These are phyloP conservation scores for Tricholoma saponaceum DNA, from an alignment of 768 basidiomycete genomes.

Conservation along the genomic window DNA sequence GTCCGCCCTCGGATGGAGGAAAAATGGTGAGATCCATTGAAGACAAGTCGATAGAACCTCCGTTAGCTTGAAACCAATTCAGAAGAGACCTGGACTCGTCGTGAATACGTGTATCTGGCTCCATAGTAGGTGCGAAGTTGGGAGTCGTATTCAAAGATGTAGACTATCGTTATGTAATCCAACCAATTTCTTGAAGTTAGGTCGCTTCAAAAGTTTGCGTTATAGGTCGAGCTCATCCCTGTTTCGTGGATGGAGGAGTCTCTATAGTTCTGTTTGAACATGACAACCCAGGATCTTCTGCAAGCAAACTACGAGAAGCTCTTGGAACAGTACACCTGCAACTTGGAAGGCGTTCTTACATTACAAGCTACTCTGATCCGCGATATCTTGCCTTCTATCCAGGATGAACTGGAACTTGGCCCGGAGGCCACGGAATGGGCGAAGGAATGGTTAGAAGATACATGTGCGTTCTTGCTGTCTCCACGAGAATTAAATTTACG, in stretches of 20 bases:
- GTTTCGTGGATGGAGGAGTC: neutral
- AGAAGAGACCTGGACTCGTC: slow-evolving; percentile 7
- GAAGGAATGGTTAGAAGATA: slow-evolving; percentile 62
- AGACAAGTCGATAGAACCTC: slow-evolving; percentile 45
- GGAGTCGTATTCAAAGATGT: too few species aligned
- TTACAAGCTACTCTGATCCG: slow-evolving; percentile 50
- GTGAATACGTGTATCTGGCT: neutral
- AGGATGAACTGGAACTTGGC: slow-evolving; percentile 52
- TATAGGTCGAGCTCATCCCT: neutral
- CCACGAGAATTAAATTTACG: neutral
- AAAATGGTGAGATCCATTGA: slow-evolving; percentile 45
- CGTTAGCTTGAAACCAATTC: slow-evolving; percentile 54
- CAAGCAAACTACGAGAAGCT: slow-evolving; percentile 44
- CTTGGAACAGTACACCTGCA: slow-evolving; percentile 45
- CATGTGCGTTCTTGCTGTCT: slow-evolving; percentile 39
- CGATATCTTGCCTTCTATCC: slow-evolving; percentile 57
- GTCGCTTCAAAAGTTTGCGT: too few species aligned
- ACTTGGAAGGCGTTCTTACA: slow-evolving; percentile 39
- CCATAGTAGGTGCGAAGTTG: neutral
- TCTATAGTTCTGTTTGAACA: neutral
- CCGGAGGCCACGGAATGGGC: slow-evolving; percentile 46
- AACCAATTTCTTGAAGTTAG: neutral
- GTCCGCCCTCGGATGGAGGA: slow-evolving; percentile 52
- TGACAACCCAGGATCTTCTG: slow-evolving; percentile 32
- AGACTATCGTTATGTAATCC: neutral